Conservation (phyloP, 805 yeast species). For the Cyberlindnera samutprakarnensis region DNA sequence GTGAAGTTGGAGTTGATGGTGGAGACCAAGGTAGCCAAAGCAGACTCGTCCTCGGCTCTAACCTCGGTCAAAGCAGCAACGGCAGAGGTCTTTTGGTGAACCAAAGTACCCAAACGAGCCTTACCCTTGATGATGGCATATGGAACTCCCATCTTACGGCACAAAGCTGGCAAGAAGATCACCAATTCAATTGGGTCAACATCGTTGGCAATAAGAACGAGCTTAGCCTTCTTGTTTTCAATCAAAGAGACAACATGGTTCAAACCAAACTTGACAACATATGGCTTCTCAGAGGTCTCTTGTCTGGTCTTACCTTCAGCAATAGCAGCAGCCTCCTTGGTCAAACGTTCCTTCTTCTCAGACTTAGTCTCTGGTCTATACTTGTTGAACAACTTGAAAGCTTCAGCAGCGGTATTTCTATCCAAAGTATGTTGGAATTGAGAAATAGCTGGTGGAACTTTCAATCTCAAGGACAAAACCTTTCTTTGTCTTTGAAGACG, state of each 20-base stretch:
- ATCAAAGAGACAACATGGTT: constrained; percentile 97
- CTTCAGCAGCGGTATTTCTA: constrained; percentile 97
- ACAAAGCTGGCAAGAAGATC: constrained; percentile 94
- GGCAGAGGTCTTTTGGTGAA: constrained; percentile 95
- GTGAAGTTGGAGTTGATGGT: constrained; percentile 89
- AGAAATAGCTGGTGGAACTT: constrained; percentile 98
- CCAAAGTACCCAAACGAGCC: constrained; percentile 97
- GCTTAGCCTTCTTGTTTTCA: constrained; percentile 98
- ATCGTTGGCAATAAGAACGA: constrained; percentile 96
- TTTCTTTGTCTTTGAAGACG: constrained; percentile 99
- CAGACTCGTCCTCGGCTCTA: constrained; percentile 88
- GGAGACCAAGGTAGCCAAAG: constrained; percentile 85
- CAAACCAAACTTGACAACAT: constrained; percentile 94
- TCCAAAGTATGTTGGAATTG: constrained; percentile 95
- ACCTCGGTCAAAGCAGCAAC: constrained; percentile 98
- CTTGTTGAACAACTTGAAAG: constrained; percentile 96
- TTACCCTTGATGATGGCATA: constrained; percentile 97
- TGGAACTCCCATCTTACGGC: constrained; percentile 99
- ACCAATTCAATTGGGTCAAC: constrained; percentile 99
- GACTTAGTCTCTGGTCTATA: constrained; percentile 97
- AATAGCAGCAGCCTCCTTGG: constrained; percentile 98
- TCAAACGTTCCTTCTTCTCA: constrained; percentile 98
- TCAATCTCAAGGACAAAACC: constrained; percentile 89
- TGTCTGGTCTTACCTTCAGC: constrained; percentile 97
- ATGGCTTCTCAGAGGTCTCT: constrained; percentile 96